phyloP scores from a whole-genome alignment of 2,329 filamentous ascomycete species.

The Microcera coccophila region DNA sequence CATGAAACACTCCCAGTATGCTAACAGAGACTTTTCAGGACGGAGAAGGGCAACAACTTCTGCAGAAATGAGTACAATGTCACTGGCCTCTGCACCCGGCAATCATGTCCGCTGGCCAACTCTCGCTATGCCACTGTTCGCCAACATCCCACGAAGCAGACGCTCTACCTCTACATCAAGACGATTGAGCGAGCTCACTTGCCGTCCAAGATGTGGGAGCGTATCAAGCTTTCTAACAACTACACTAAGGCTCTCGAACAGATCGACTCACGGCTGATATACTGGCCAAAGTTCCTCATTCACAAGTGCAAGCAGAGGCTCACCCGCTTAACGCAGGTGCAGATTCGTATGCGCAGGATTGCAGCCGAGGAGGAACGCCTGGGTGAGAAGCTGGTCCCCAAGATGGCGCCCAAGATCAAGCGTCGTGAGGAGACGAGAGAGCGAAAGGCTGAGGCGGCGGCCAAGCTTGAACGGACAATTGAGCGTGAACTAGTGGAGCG shows the following conservation, averaged over 20 bases:
- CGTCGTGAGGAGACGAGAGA: conserved; percentile 72
- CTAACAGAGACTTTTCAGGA: conserved; percentile 43
- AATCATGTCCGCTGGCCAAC: conserved; percentile 88
- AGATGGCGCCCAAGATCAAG: conserved; percentile 84
- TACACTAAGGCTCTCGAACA: conserved; percentile 86
- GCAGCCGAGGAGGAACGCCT: conserved; percentile 85
- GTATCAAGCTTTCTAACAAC: conserved; percentile 83
- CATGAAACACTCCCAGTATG: conserved; percentile 20
- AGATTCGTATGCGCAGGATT: conserved; percentile 72
- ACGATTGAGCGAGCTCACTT: conserved; percentile 84
- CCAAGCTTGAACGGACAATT: conserved; percentile 93
- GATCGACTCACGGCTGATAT: conserved; percentile 80
- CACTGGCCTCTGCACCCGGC: conserved; percentile 75
- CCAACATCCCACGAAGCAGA: conserved; percentile 73
- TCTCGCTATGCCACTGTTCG: conserved; percentile 89
- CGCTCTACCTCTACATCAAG: conserved; percentile 95
- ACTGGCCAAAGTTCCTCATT: conserved; percentile 89
- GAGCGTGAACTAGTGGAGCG: conserved; percentile 92
- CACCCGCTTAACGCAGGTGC: conserved; percentile 87
- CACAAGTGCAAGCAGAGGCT: conserved; percentile 97
- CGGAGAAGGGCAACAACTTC: conserved; percentile 83
- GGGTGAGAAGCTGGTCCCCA: conserved; percentile 83
- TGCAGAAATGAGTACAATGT: conserved; percentile 95
- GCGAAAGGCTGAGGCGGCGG: conserved; percentile 73
- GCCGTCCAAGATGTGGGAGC: conserved; percentile 91